Conservation (phyloP, 164 flowering plant genomes). For the Vitis riparia region DNA sequence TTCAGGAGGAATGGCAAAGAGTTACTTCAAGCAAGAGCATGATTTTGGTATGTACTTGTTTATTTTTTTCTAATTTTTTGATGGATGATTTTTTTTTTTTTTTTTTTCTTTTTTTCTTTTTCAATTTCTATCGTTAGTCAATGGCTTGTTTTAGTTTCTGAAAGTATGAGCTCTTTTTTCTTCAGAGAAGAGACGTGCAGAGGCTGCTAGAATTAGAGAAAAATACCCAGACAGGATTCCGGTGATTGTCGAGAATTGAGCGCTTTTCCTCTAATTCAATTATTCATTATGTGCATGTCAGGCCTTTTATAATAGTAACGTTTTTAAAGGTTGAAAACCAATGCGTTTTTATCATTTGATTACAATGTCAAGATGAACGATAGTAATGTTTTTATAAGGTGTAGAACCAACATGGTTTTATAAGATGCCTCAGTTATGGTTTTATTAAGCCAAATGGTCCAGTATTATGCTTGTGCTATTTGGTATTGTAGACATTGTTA, state of each 20-base stretch:
- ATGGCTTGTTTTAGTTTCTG: not conserved
- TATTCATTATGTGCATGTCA: too few species aligned
- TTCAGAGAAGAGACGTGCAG: slow-evolving; percentile 49
- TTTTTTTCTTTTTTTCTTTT: not conserved
- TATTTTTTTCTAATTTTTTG: not conserved
- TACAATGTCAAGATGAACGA: too few species aligned
- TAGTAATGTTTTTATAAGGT: too few species aligned
- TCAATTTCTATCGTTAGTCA: not conserved
- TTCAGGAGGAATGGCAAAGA: slow-evolving; percentile 41
- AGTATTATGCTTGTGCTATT: too few species aligned
- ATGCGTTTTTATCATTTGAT: too few species aligned
- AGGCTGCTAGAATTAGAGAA: slow-evolving; percentile 57
- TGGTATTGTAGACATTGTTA: too few species aligned
- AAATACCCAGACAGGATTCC: slow-evolving; percentile 70
- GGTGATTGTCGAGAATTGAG: slow-evolving; percentile 41
- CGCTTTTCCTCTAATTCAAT: not conserved
- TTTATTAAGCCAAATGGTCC: too few species aligned
- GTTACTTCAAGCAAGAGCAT: slow-evolving; percentile 64
- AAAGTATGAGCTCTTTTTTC: not conserved
- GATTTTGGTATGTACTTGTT: slow-evolving; percentile 42
- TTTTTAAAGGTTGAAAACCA: not conserved
- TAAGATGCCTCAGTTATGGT: too few species aligned
- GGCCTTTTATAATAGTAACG: not conserved
- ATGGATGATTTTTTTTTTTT: not conserved
- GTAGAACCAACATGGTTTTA: too few species aligned